Conservation (phyloP, 2,329 filamentous ascomycete species). For the Lecanosticta acicola region DNA sequence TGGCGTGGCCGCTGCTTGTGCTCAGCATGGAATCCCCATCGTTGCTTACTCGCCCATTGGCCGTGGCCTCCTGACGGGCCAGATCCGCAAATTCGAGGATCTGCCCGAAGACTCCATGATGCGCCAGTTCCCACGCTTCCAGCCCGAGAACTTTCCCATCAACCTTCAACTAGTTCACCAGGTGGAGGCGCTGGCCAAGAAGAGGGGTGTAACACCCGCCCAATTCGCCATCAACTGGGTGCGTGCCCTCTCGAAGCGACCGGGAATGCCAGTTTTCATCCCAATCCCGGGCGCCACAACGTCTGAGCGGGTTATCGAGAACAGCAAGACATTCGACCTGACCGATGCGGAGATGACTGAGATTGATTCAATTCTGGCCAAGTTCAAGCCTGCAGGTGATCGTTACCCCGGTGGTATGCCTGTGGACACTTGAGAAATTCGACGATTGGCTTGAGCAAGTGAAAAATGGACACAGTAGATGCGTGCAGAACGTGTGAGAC, state of each 20-base stretch:
- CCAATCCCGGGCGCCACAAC: constrained; percentile 63
- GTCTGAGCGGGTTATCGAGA: constrained; percentile 54
- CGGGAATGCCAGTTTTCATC: constrained; percentile 44
- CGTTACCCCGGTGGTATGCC: constrained; percentile 25
- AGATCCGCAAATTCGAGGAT: constrained; percentile 48
- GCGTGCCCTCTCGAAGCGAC: constrained; percentile 34
- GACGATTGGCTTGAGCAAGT: too few species aligned
- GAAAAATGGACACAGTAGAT: too few species aligned
- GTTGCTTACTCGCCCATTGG: constrained; percentile 69
- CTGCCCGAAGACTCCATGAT: constrained; percentile 49
- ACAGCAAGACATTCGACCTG: constrained; percentile 48
- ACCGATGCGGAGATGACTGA: constrained; percentile 1
- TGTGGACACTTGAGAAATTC: not conserved
- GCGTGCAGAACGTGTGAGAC: too few species aligned
- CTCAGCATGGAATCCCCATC: constrained; percentile 60
- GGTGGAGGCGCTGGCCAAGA: constrained; percentile 52
- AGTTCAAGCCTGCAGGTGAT: constrained; percentile 30
- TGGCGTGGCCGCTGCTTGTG: constrained; percentile 52
- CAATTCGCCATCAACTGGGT: constrained; percentile 49
- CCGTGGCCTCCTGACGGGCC: constrained; percentile 52
- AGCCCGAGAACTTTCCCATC: constrained; percentile 55
- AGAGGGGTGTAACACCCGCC: constrained; percentile 47
- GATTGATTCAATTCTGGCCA: constrained; percentile 1
- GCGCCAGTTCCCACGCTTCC: constrained; percentile 52
- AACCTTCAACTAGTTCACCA: constrained; percentile 58